Base-by-base conservation (phyloP, 2,329 filamentous ascomycete genomes). In the Calycina herbarum region DNA sequence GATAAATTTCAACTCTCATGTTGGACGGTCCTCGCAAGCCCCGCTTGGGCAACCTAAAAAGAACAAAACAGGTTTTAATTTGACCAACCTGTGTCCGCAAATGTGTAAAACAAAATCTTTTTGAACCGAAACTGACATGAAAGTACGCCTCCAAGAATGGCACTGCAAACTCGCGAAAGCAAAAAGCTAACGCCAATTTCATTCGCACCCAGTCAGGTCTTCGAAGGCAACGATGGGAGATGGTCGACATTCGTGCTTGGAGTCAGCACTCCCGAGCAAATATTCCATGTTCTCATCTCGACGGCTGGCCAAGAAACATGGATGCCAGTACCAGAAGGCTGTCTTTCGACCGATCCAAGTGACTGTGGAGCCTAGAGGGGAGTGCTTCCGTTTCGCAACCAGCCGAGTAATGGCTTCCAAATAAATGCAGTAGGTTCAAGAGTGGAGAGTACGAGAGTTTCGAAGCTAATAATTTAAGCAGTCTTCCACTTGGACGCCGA, bases 161-260 rank as follows among this genome's bases (percentile, higher is more conserved):
- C 15, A n/a, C 40, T 45, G 6, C 40, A 45, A 45, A 45, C 15
- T n/a, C 40, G 40, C 5, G 40, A 17, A 45, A 45, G n/a, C 40
- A 45, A 45, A n/a, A 45, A 17, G n/a, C 40, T 7, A n/a, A 6
- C 40, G 15, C 40, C 40, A n/a, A 17, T 45, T 2, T 45, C 40
- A 45, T 64, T 70, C 13, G 48, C 63, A 0, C 64, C 68, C 13
- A 70, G 68, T 38, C 62, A 66, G 38, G 29, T 54, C 11, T 70
- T 48, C 2, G 66, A 71, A 58, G 69, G 69, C 1, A 70, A 68
- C 54, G 77, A 80, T 64, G 78, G 78, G 17, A 73, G 76, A 45
- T 80, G 78, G 78, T 79, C 77, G 67, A 79, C 73, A 27, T 80
- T 80, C 63, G 68, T 76, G 59, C 57, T 80, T 58, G 74, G 76